Base-by-base conservation (phyloP, 805 yeast genomes). In the Wickerhamiella australiensis region DNA sequence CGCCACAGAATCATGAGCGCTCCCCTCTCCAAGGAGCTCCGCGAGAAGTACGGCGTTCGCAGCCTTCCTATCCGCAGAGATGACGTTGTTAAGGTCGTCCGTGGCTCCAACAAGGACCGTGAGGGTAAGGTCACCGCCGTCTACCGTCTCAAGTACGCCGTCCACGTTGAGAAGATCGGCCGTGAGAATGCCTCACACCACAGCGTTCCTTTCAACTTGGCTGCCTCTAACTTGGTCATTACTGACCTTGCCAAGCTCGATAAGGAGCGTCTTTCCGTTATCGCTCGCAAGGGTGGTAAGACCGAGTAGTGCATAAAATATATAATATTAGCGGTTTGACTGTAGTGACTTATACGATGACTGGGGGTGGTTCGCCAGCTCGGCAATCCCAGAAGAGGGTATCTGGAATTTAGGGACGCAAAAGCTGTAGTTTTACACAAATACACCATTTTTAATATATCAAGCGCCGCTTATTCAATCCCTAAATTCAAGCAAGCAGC, bases 71-170 rank as follows among this genome's bases (percentile, higher is more conserved):
- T 92, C 79, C 92, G 96, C 82, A 83, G 84, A 76, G 94, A 88
- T 65, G 98, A 92, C 72, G 86, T 84, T 74, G 95, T 92, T 65
- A 73, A 78, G 65, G 92, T 92, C 68, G 90, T 83, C 72, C 90
- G 98, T 77, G 98, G 98, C 70, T 85, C 97, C 69, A 85, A 85
- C 84, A 92, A 92, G 80, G 98, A 97, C 73, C 87, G 90, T 66
- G 98, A 90, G 79, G 98, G 98, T 76, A 85, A 87, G 77, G 79
- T 92, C 72, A 77, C 92, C 63, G 83, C 95, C 61, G 97, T 90
- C 64, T 92, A 92, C 96, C 90, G 98, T 84, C 84, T 92, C 76
- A 92, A 92, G 75, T 92, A 77, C 71, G 80, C 95, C 65, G 79
- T 92, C 64, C 97, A 90, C 77, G 82, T 92, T 66, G 97, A 88